phyloP scores from a whole-genome alignment of 441 rosid genomes.

The Erodium chrysanthum region DNA sequence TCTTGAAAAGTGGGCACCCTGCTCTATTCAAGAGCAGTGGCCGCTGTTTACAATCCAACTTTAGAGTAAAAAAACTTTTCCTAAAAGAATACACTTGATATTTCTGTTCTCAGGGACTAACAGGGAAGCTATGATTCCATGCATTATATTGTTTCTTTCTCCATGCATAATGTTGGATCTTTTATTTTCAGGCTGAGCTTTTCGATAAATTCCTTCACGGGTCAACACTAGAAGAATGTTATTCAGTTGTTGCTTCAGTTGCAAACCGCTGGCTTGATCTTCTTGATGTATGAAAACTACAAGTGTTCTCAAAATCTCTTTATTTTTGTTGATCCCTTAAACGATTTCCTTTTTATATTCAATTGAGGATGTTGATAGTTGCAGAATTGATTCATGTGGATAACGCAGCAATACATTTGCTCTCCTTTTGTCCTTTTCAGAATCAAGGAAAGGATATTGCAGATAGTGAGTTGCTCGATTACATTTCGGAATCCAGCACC shows the following conservation, averaged over 20 bases:
- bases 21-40: too few species aligned
- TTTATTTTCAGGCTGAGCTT: conserved; percentile 70
- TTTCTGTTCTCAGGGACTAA: neutral
- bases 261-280: conserved; percentile 99
- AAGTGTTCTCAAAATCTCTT: neutral
- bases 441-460: conserved; percentile 89
- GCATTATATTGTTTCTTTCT: conserved; percentile 12
- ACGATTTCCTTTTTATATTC: neutral
- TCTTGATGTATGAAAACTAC: conserved; percentile 61
- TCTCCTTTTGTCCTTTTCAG: conserved; percentile 33
- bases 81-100: neutral
- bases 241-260: conserved; percentile 85
- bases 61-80: neutral
- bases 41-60: neutral
- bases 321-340: neutral
- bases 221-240: conserved; percentile 83
- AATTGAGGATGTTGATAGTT: conserved; percentile 10
- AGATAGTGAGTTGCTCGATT: conserved; percentile 89
- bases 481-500: conserved; percentile 98
- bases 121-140: conserved; percentile 2
- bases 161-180: conserved; percentile 15
- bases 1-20: too few species aligned
- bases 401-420: conserved; percentile 12
- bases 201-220: conserved; percentile 94
- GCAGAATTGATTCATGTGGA: conserved; percentile 9